Conservation (phyloP, 495 filamentous ascomycete species). For the Hypoxylon crocopeplum region DNA sequence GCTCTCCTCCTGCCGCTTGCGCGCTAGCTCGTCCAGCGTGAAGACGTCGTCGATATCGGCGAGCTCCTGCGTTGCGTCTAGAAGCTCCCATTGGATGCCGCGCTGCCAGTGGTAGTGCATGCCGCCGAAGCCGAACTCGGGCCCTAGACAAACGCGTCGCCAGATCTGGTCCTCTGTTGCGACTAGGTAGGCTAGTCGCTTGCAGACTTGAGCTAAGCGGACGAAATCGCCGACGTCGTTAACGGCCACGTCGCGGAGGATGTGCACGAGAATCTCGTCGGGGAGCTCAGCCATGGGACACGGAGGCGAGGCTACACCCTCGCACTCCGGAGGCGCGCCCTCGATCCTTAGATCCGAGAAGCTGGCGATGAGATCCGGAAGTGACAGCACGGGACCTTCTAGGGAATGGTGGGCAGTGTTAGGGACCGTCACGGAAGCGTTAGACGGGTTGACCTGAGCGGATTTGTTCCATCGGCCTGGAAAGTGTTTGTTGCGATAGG, state of each 20-base stretch:
- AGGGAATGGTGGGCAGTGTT: slow-evolving; percentile 64
- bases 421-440: slow-evolving; percentile 58
- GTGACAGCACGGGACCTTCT: slow-evolving; percentile 59
- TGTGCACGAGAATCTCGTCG: slow-evolving; percentile 80
- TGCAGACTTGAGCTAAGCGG: slow-evolving; percentile 84
- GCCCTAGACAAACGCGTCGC: slow-evolving; percentile 74
- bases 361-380: slow-evolving; percentile 74
- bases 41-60: slow-evolving; percentile 29
- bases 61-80: slow-evolving; percentile 49
- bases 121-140: slow-evolving; percentile 75
- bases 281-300: slow-evolving; percentile 82
- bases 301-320: slow-evolving; percentile 70
- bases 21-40: slow-evolving; percentile 36
- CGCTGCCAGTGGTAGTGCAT: slow-evolving; percentile 85
- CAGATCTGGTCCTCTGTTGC: slow-evolving; percentile 87
- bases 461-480: slow-evolving; percentile 59
- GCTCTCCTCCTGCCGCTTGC: slow-evolving; percentile 38
- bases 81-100: slow-evolving; percentile 66
- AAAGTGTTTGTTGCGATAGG: slow-evolving; percentile 91
- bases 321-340: slow-evolving; percentile 59
- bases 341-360: slow-evolving; percentile 73
- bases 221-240: slow-evolving; percentile 80
- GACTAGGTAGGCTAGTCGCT: slow-evolving; percentile 83
- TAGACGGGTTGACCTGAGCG: slow-evolving; percentile 56
- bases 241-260: slow-evolving; percentile 72